phyloP scores from a whole-genome alignment of 116 monocot species.

The Iris pallida region DNA sequence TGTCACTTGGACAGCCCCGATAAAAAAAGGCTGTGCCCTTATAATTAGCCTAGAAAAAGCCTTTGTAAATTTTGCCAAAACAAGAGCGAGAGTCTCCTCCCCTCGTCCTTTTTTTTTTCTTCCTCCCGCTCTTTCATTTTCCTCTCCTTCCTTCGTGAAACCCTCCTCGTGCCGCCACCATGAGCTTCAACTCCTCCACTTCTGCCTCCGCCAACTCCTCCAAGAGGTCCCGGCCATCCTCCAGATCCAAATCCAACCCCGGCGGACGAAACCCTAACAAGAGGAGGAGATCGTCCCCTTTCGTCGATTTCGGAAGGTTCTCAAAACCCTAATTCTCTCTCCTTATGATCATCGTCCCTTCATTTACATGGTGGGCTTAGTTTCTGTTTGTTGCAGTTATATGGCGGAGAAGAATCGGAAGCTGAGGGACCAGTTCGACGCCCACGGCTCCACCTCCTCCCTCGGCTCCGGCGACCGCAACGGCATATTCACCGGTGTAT shows the following conservation, averaged over 20 bases:
- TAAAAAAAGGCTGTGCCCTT: too few species aligned
- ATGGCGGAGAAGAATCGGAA: conserved; percentile 91
- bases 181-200: conserved; percentile 4
- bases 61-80: too few species aligned
- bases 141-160: neutral
- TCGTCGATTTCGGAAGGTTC: conserved; percentile 8
- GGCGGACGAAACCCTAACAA: neutral
- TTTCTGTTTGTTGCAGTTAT: conserved; percentile 23
- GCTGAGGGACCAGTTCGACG: conserved; percentile 78
- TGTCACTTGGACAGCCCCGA: too few species aligned
- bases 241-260: neutral
- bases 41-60: too few species aligned
- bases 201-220: neutral
- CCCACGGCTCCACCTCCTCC: conserved; percentile 32
- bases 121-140: neutral
- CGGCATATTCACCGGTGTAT: conserved; percentile 76
- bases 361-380: conserved; percentile 19
- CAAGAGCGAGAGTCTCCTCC: too few species aligned
- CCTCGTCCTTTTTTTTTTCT: too few species aligned
- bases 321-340: conserved; percentile 7
- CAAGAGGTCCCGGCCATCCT: neutral
- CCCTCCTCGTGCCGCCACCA: neutral
- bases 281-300: neutral
- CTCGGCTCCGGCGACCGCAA: conserved; percentile 2
- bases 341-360: conserved; percentile 19